These are phyloP conservation scores for Pelargonium myrrhifolium DNA, from an alignment of 441 rosid genomes.

Conservation along the genomic window DNA sequence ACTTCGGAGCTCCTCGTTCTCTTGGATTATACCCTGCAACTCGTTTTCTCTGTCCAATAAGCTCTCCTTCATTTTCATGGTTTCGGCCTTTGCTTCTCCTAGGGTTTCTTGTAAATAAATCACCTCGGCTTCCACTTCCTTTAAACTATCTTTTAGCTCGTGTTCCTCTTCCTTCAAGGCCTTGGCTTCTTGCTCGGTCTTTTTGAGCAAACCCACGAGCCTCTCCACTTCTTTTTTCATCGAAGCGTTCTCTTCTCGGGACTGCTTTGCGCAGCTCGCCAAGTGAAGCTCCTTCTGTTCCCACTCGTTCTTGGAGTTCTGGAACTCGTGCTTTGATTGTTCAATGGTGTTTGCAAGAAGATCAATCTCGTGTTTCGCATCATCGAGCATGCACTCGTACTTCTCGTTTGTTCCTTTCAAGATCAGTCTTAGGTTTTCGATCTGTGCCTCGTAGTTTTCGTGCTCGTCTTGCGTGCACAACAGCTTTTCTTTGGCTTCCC, in stretches of 20 bases:
- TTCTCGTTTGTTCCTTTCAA: constrained; percentile 59
- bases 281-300: constrained; percentile 58
- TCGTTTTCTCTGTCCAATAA: constrained; percentile 72
- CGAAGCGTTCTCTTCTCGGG: constrained; percentile 47
- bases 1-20: constrained; percentile 54
- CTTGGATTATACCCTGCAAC: constrained; percentile 47
- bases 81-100: constrained; percentile 52
- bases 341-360: constrained; percentile 33
- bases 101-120: constrained; percentile 57
- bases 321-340: constrained; percentile 41
- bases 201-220: constrained; percentile 48
- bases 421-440: constrained; percentile 58
- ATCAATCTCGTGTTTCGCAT: constrained; percentile 49
- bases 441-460: constrained; percentile 45
- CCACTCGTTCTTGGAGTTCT: constrained; percentile 52
- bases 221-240: constrained; percentile 47
- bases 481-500: constrained; percentile 63
- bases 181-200: constrained; percentile 51
- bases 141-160: constrained; percentile 50
- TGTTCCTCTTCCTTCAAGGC: constrained; percentile 56
- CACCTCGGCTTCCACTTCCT: constrained; percentile 66
- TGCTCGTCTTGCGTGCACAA: constrained; percentile 48
- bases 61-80: constrained; percentile 56
- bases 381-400: constrained; percentile 56
- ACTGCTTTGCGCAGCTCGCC: constrained; percentile 37